Conservation (phyloP, 2,329 filamentous ascomycete genomes). For the Aspergillus chevalieri region DNA sequence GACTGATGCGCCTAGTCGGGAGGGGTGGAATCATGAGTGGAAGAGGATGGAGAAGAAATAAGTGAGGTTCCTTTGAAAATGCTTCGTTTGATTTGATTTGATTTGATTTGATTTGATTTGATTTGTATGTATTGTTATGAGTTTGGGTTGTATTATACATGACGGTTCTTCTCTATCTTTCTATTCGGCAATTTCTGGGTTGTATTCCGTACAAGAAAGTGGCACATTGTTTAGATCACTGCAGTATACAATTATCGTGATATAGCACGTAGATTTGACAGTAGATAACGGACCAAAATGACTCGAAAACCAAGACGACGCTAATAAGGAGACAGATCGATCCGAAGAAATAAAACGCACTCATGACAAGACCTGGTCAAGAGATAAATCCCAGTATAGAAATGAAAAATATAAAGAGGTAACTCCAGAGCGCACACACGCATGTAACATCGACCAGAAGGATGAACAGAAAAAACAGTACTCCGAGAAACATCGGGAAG, state of each 20-base stretch:
- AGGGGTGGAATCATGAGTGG: conserved; percentile 93
- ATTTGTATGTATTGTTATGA: background rate
- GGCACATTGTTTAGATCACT: too few relatives aligned
- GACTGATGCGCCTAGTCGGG: conserved; percentile 71
- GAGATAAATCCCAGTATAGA: conserved; percentile 3
- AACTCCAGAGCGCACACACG: conserved; percentile 23
- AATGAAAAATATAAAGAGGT: conserved; percentile 17
- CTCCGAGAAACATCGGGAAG: background rate
- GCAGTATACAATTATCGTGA: background rate
- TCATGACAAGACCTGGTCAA: background rate
- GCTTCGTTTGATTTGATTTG: background rate
- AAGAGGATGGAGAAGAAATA: conserved; percentile 49
- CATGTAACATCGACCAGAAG: conserved; percentile 7
- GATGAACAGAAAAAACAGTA: conserved; percentile 12
- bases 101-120: background rate
- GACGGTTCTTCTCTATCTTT: background rate
- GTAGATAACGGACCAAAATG: background rate
- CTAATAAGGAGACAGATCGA: background rate
- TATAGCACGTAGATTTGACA: background rate
- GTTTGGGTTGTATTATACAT: background rate
- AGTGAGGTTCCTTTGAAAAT: background rate
- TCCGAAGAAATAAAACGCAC: background rate
- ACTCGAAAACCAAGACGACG: background rate
- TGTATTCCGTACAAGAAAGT: background rate
- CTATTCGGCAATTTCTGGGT: background rate